A percentile compares a stretch with the other conserved stretches of the same genome.
Evolutionary conservation across 371 early-diverging fungal genomes (phyloP).

Genomic region (Mortierella sp.): DNA sequence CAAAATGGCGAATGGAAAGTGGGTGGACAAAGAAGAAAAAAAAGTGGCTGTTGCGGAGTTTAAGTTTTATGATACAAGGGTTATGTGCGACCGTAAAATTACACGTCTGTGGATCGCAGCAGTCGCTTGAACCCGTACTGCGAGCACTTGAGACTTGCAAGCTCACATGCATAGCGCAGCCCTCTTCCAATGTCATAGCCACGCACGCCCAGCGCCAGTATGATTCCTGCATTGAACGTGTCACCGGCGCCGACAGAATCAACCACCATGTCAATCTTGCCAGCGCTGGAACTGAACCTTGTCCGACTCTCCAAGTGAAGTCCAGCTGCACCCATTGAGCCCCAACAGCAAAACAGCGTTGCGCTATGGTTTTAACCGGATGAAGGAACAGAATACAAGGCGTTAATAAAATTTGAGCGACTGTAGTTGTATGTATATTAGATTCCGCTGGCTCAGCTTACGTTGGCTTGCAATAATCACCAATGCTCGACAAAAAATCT

Average conservation of each 20-base stretch:
- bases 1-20: conserved; percentile 5
- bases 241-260: conserved; percentile 80
- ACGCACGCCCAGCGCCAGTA: conserved; percentile 59
- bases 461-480: conserved; percentile 60
- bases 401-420: too few species aligned
- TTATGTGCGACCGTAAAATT: neutral
- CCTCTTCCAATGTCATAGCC: conserved; percentile 40
- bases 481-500: conserved; percentile 59
- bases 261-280: conserved; percentile 55
- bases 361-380: conserved; percentile 54
- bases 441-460: too few species aligned
- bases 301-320: conserved; percentile 56
- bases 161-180: conserved; percentile 60
- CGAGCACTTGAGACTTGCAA: conserved; percentile 73
- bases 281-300: conserved; percentile 58
- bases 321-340: conserved; percentile 64
- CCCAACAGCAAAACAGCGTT: conserved; percentile 70
- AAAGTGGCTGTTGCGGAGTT: neutral
- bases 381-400: neutral
- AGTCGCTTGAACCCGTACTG: conserved; percentile 70
- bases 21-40: neutral
- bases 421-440: too few species aligned
- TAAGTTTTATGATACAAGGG: too few species aligned
- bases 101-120: conserved; percentile 19
- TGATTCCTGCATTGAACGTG: conserved; percentile 75